Percentiles rank a stretch among this genome's conserved stretches.
phyloP scores from a whole-genome alignment of 805 yeast genomes.

The Blastobotrys attinorum region DNA sequence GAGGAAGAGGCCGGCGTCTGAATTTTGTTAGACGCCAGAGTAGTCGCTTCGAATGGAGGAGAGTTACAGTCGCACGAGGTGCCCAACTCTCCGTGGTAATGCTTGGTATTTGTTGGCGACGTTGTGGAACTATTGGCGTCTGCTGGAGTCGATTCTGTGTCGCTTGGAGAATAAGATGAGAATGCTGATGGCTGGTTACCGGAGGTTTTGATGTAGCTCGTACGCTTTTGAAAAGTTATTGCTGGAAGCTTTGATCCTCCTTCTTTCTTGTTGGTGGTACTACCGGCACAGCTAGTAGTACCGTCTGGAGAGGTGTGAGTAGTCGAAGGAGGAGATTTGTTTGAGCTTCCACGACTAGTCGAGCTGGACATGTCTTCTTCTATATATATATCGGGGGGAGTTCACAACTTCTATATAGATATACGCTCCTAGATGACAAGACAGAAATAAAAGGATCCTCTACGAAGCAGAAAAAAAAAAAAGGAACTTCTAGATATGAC shows the following conservation, averaged over 20 bases:
- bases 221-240: background rate
- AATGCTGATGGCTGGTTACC: slow-evolving; percentile 11
- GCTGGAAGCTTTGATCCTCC: background rate
- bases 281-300: background rate
- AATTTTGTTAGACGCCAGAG: slow-evolving; percentile 24
- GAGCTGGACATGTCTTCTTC: background rate
- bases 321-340: background rate
- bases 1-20: slow-evolving; percentile 28
- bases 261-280: background rate
- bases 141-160: background rate
- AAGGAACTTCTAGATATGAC: no score
- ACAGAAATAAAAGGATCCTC: no score
- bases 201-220: background rate
- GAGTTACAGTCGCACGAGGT: slow-evolving; percentile 22
- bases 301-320: background rate
- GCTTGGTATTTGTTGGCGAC: background rate
- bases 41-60: slow-evolving; percentile 16
- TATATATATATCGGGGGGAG: no score
- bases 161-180: slow-evolving; percentile 12
- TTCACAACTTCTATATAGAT: no score
- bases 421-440: no score
- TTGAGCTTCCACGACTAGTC: background rate
- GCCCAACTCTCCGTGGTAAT: slow-evolving; percentile 13
- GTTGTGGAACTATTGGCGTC: background rate
- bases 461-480: no score